Conservation (phyloP, 1,139 yeast genomes). For the Candida tropicalis region DNA sequence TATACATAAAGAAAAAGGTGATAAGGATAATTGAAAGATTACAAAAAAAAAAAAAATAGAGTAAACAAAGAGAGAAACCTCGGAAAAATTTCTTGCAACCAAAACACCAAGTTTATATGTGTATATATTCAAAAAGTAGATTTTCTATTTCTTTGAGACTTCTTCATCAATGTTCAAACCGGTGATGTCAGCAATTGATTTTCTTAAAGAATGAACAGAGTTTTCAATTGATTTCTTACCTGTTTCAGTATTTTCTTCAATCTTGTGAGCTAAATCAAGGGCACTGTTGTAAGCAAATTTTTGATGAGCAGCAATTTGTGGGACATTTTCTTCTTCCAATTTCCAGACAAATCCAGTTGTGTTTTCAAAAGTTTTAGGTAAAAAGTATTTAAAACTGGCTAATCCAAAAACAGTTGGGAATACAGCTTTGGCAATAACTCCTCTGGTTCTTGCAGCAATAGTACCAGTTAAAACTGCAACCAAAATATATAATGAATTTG, state of each 20-base stretch:
- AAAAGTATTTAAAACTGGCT: constrained; percentile 69
- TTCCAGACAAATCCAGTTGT: constrained; percentile 64
- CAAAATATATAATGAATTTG: constrained; percentile 70
- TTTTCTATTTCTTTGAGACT: constrained; percentile 45
- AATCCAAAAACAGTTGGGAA: constrained; percentile 71
- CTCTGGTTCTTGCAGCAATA: constrained; percentile 74
- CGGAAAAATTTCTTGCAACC: constrained; percentile 1
- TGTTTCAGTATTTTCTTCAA: constrained; percentile 39
- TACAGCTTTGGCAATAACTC: constrained; percentile 55
- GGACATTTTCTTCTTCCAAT: constrained; percentile 65
- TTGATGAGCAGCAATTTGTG: constrained; percentile 71
- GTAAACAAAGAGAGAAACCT: not conserved
- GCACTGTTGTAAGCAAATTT: constrained; percentile 47
- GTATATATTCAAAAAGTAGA: not conserved
- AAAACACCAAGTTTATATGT: not conserved
- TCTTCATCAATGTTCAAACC: constrained; percentile 71
- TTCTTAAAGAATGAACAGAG: constrained; percentile 47
- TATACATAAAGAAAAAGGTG: not conserved
- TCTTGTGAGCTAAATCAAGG: constrained; percentile 45
- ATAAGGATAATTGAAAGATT: not conserved
- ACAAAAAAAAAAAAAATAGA: constrained; percentile 1
- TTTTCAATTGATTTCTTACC: constrained; percentile 42
- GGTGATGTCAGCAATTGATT: constrained; percentile 58
- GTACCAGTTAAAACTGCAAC: constrained; percentile 84
- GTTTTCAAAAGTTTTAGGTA: constrained; percentile 78